Conservation (phyloP, 371 early-diverging fungal genomes). For the Massospora cicadina region DNA sequence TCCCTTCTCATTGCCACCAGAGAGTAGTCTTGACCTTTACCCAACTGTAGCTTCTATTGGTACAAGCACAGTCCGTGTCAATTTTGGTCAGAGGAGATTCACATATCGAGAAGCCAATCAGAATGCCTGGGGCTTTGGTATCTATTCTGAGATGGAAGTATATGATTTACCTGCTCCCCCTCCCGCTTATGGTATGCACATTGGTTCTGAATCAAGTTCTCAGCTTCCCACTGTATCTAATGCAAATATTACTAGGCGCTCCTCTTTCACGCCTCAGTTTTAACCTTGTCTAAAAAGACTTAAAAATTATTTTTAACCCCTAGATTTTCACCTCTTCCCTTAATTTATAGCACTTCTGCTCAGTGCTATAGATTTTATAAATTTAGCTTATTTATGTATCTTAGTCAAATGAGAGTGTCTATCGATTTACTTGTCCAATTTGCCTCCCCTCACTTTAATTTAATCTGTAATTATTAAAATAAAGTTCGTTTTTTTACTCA, state of each 20-base stretch:
- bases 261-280: not conserved
- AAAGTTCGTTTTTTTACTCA: too few relatives aligned
- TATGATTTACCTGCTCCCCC: not conserved
- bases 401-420: too few relatives aligned
- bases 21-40: not conserved
- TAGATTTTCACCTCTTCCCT: too few relatives aligned
- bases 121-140: not conserved
- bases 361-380: too few relatives aligned
- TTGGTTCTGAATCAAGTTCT: not conserved
- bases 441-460: too few relatives aligned
- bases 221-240: not conserved
- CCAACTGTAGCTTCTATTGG: conserved; percentile 6
- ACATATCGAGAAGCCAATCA: not conserved
- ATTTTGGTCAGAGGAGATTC: conserved; percentile 3
- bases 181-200: not conserved
- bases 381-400: too few relatives aligned
- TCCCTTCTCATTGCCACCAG: not conserved
- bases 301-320: not conserved
- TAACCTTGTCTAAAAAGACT: not conserved
- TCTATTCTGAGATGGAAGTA: not conserved
- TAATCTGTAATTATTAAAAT: too few relatives aligned
- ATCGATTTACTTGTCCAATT: too few relatives aligned
- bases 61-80: conserved; percentile 2
- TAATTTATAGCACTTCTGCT: too few relatives aligned
- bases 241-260: not conserved